Evolutionary conservation across 805 yeast genomes (phyloP), one percentile per base, ranked within the genome.

Genomic region (Metschnikowia vanudenii): DNA sequence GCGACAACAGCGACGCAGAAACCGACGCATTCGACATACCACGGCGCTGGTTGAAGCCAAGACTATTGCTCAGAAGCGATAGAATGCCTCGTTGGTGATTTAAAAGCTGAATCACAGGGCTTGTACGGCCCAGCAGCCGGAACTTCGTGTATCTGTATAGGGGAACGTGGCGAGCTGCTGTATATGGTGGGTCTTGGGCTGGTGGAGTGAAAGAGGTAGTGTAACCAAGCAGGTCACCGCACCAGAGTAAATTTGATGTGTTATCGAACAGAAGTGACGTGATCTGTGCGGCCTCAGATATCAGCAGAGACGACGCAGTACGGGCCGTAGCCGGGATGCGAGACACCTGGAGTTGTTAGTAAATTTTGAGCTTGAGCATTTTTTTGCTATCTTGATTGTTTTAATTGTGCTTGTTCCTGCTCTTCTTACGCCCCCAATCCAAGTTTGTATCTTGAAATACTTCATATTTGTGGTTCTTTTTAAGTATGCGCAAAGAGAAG

Each of bases 241-340:
- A 74, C 98, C 98, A 92, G 1, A 91, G 61, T 37, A 94, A 69
- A 55, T 91, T 94, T 49, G 82, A 78, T n/a, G 76, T 67, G 31
- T 75, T 75, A 65, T 91, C 97, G 62, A 90, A 90, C 42, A 50
- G 51, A 13, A 70, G 49, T 7, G 73, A 39, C 11, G 71, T 49
- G 36, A 70, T 57, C 12, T 50, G 57, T 7, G 53, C 49, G 35
- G 55, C 22, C 41, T 43, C 47, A 40, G 33, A 32, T 37, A 32
- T 46, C 24, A 22, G 41, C 41, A 45, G 45, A 10, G 46, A 38
- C 39, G 43, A 37, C 31, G 38, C 29, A 10, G 46, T 22, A 13
- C 50, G 44, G 41, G 52, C 48, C 13, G 58, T 50, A 12, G 63
- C 58, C 16, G 59, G 58, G 41, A 64, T 59, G 26, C 65, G 63